These are phyloP conservation scores for Cicer arietinum DNA, from an alignment of 306 rosid genomes.

Conservation along the genomic window DNA sequence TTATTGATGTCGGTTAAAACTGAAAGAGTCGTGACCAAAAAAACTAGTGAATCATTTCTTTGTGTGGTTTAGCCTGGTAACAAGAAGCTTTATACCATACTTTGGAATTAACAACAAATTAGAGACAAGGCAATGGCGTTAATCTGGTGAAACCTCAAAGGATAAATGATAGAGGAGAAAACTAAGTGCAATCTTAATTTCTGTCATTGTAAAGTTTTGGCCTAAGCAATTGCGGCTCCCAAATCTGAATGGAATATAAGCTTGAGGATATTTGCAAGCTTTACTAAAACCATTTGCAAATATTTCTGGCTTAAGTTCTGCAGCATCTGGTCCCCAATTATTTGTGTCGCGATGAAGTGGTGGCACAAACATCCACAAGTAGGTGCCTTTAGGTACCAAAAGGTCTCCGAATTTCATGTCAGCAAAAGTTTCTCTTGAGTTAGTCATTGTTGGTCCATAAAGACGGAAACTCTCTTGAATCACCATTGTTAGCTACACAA, in stretches of 20 bases:
- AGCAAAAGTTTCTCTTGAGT: constrained; percentile 42
- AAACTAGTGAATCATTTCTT: not conserved
- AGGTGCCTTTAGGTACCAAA: constrained; percentile 47
- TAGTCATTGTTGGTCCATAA: constrained; percentile 32
- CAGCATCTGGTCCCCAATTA: constrained; percentile 46
- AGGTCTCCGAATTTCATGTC: constrained; percentile 43
- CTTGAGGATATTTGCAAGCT: constrained; percentile 52
- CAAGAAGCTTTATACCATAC: constrained; percentile 44
- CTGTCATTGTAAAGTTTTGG: constrained; percentile 36
- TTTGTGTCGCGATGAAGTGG: constrained; percentile 46
- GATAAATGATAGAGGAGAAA: constrained; percentile 40
- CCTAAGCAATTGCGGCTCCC: constrained; percentile 49
- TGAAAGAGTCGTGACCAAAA: not conserved
- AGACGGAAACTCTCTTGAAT: constrained; percentile 53
- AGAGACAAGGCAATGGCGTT: constrained; percentile 39
- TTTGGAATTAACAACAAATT: constrained; percentile 41
- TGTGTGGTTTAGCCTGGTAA: constrained; percentile 1
- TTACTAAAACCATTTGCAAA: constrained; percentile 40
- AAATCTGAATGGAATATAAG: constrained; percentile 47
- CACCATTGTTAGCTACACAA: constrained; percentile 46
- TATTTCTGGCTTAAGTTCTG: constrained; percentile 48
- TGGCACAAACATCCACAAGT: constrained; percentile 32
- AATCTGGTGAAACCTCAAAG: constrained; percentile 43
- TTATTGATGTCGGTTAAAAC: not conserved
- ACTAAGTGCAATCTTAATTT: constrained; percentile 36